These are phyloP conservation scores for Candida sp. DNA, from an alignment of 1,139 yeast genomes.

Conservation along the genomic window DNA sequence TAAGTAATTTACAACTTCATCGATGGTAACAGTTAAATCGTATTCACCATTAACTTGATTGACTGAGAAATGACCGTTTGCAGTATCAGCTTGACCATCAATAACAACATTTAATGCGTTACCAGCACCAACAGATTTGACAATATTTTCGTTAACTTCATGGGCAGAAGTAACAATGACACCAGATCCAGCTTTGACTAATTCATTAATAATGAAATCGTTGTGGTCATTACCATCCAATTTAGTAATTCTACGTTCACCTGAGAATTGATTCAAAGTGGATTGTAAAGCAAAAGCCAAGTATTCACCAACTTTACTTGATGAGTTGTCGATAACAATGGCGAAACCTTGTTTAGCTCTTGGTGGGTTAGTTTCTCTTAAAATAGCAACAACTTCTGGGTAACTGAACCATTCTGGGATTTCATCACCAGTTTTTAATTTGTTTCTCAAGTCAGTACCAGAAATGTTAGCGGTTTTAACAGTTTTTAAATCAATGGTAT, in stretches of 20 bases:
- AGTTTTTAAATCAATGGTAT: conserved; percentile 73
- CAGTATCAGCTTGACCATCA: conserved; percentile 9
- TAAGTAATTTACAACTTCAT: conserved; percentile 64
- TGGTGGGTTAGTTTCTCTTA: conserved; percentile 94
- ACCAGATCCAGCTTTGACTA: conserved; percentile 88
- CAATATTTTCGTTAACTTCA: conserved; percentile 25
- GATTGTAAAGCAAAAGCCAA: conserved; percentile 84
- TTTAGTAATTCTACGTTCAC: conserved; percentile 81
- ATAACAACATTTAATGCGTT: conserved; percentile 26
- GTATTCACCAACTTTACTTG: conserved; percentile 46
- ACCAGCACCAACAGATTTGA: conserved; percentile 41
- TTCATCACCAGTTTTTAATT: conserved; percentile 80
- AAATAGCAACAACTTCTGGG: conserved; percentile 90
- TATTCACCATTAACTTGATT: conserved; percentile 9
- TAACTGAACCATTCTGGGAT: conserved; percentile 98
- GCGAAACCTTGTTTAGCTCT: conserved; percentile 88
- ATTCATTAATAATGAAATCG: conserved; percentile 69
- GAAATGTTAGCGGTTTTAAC: conserved; percentile 87
- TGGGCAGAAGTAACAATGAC: conserved; percentile 59
- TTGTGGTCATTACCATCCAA: conserved; percentile 51
- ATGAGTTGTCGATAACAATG: conserved; percentile 51
- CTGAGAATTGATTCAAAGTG: conserved; percentile 83
- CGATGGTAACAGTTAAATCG: conserved; percentile 51
- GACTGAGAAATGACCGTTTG: conserved; percentile 11
- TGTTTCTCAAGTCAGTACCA: conserved; percentile 90